phyloP scores from a whole-genome alignment of 2,329 filamentous ascomycete genomes.

The Oidium heveae region DNA sequence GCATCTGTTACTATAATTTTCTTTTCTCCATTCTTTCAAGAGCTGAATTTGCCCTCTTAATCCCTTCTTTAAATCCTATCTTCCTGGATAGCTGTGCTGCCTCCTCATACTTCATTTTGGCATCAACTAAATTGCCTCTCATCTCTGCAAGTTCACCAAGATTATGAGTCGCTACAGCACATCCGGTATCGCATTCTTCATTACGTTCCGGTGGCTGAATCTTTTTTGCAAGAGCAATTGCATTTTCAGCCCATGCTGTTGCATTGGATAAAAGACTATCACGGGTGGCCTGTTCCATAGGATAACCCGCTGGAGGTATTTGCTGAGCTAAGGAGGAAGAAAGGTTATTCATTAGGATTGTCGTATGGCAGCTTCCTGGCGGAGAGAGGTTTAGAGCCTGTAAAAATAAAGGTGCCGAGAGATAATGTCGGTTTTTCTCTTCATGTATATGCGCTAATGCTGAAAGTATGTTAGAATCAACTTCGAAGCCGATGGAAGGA shows the following conservation, averaged over 20 bases:
- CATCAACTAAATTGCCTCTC: conserved; percentile 37
- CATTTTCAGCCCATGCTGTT: conserved; percentile 55
- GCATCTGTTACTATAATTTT: background rate
- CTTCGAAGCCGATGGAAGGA: background rate
- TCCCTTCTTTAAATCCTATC: conserved; percentile 25
- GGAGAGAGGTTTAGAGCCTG: conserved; percentile 52
- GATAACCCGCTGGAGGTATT: conserved; percentile 13
- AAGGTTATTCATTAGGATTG: conserved; percentile 70
- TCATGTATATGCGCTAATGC: conserved; percentile 59
- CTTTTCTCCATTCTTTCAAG: conserved; percentile 14
- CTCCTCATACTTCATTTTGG: conserved; percentile 42
- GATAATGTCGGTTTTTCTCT: conserved; percentile 45
- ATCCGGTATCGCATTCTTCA: conserved; percentile 62
- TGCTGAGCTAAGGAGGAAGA: conserved; percentile 40
- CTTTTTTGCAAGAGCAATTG: conserved; percentile 37
- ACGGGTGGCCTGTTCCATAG: conserved; percentile 23
- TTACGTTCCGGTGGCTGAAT: conserved; percentile 42
- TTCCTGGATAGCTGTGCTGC: conserved; percentile 34
- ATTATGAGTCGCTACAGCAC: conserved; percentile 64
- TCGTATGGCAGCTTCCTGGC: conserved; percentile 44
- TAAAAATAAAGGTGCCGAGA: conserved; percentile 66
- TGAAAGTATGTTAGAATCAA: conserved; percentile 13
- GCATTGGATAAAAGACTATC: conserved; percentile 42
- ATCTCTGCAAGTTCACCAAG: conserved; percentile 64
- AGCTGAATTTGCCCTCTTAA: conserved; percentile 26